phyloP scores from a whole-genome alignment of 495 filamentous ascomycete species.

The Durotheca rogersii region DNA sequence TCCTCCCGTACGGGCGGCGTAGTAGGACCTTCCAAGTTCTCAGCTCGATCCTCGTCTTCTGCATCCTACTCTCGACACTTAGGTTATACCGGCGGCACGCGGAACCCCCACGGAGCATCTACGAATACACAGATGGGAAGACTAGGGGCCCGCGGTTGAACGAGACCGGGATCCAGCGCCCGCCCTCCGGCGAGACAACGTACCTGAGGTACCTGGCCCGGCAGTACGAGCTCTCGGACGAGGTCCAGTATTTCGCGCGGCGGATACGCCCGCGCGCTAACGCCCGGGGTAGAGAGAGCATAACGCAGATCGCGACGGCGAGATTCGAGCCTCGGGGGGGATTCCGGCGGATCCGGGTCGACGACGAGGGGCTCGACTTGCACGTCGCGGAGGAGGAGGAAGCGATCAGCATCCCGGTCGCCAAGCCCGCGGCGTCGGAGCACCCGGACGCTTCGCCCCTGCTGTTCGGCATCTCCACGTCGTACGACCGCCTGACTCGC shows the following conservation, averaged over 20 bases:
- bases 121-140: conserved; percentile 28
- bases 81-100: conserved; percentile 10
- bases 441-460: conserved; percentile 52
- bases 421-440: conserved; percentile 22
- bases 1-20: conserved; percentile 1
- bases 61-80: conserved; percentile 18
- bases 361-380: conserved; percentile 18
- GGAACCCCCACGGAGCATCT: conserved; percentile 13
- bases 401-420: conserved; percentile 11
- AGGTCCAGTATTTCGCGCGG: conserved; percentile 23
- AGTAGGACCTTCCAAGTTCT: conserved; percentile 4
- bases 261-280: conserved; percentile 9
- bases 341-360: conserved; percentile 14
- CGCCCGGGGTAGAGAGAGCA: conserved; percentile 15
- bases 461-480: conserved; percentile 60
- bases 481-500: conserved; percentile 52
- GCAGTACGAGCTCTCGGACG: conserved; percentile 22
- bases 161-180: background rate
- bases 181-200: conserved; percentile 16
- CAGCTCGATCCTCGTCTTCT: conserved; percentile 10
- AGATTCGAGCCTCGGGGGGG: conserved; percentile 19
- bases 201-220: conserved; percentile 24
- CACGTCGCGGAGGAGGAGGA: conserved; percentile 6
- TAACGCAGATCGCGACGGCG: conserved; percentile 9
- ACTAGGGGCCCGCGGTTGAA: conserved; percentile 17